These are phyloP conservation scores for Penicillium coprophilum DNA, from an alignment of 495 filamentous ascomycete species.

Conservation along the genomic window DNA sequence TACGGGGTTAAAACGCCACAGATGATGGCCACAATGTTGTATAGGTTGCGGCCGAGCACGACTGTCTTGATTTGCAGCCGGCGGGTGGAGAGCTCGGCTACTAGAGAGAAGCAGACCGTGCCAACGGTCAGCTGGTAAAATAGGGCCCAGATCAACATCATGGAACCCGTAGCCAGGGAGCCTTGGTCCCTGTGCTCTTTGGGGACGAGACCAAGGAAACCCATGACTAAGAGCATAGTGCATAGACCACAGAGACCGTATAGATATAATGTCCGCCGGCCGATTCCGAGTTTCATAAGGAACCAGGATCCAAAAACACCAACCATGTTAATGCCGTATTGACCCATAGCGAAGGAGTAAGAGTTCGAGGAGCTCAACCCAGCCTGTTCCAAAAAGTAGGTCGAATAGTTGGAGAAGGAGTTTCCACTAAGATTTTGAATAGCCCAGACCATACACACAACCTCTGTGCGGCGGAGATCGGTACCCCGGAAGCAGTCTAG, in stretches of 20 bases:
- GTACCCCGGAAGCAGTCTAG: slow-evolving; percentile 73
- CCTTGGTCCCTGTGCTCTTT: slow-evolving; percentile 51
- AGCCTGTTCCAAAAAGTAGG: slow-evolving; percentile 74
- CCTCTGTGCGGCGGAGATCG: slow-evolving; percentile 73
- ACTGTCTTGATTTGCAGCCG: slow-evolving; percentile 78
- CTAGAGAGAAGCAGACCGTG: slow-evolving; percentile 75
- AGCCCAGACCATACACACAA: slow-evolving; percentile 77
- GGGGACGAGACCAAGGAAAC: slow-evolving; percentile 67
- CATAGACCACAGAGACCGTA: slow-evolving; percentile 65
- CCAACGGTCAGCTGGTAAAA: slow-evolving; percentile 77
- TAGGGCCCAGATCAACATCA: slow-evolving; percentile 71
- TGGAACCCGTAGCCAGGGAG: slow-evolving; percentile 65
- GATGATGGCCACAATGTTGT: slow-evolving; percentile 70
- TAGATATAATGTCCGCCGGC: slow-evolving; percentile 70
- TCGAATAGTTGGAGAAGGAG: slow-evolving; percentile 78
- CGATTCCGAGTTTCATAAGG: slow-evolving; percentile 66
- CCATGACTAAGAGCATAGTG: slow-evolving; percentile 67
- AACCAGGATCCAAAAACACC: slow-evolving; percentile 74
- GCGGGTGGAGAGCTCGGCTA: slow-evolving; percentile 70
- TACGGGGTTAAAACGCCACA: slow-evolving; percentile 70
- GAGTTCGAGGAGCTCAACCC: slow-evolving; percentile 59
- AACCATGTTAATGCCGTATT: slow-evolving; percentile 73
- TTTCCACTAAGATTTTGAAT: slow-evolving; percentile 81
- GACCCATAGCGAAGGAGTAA: slow-evolving; percentile 70
- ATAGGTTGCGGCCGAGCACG: slow-evolving; percentile 66